phyloP scores from a whole-genome alignment of 192 early-diverging fungal genomes.

The Entomortierella parvispora region DNA sequence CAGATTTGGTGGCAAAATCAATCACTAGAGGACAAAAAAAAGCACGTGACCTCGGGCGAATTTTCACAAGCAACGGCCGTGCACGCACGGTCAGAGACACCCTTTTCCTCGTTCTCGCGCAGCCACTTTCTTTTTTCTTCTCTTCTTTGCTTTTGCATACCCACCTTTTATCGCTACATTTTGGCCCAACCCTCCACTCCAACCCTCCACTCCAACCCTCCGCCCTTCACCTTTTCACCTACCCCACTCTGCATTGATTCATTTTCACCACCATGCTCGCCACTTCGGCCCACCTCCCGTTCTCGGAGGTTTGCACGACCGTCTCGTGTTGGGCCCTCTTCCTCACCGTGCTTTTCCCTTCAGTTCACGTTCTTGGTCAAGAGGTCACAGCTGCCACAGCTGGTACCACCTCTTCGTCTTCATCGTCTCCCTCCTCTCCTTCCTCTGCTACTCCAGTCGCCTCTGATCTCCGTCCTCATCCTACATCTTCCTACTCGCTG shows the following conservation, averaged over 20 bases:
- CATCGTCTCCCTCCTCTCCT: not conserved
- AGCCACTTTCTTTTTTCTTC: not conserved
- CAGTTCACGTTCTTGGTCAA: conserved; percentile 28
- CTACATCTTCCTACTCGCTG: too few relatives aligned
- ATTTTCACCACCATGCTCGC: not conserved
- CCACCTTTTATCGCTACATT: not conserved
- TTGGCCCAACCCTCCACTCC: not conserved
- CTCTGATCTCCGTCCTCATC: too few relatives aligned
- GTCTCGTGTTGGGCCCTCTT: conserved; percentile 47
- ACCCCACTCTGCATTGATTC: not conserved
- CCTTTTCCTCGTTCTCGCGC: not conserved
- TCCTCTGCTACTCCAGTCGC: too few relatives aligned
- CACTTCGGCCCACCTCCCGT: conserved; percentile 16
- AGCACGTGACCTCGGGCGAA: too few relatives aligned
- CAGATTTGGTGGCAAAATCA: not conserved
- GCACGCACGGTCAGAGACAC: not conserved
- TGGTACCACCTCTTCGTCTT: not conserved
- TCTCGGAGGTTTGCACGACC: conserved; percentile 39
- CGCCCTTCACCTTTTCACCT: not conserved
- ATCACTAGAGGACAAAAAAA: too few relatives aligned
- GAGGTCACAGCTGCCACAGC: conserved; percentile 10
- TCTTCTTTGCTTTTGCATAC: too few relatives aligned
- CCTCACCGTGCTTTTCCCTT: conserved; percentile 41
- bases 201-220: not conserved
- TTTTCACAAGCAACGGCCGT: too few relatives aligned